Conservation (phyloP, 345 rosid species). For the Eucalyptus cladocalyx region DNA sequence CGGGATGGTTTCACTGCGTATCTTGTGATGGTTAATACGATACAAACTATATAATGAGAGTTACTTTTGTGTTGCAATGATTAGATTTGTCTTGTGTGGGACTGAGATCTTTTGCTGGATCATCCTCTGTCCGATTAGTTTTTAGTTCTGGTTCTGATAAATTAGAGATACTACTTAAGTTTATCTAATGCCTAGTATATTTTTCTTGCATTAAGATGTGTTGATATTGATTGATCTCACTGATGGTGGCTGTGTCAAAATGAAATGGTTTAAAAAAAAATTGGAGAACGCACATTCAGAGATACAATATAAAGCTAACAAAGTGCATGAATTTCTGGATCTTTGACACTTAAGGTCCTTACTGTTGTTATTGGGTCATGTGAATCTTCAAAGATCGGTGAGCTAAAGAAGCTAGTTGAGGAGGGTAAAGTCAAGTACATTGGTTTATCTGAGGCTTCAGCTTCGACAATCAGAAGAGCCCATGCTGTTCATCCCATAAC, state of each 20-base stretch:
- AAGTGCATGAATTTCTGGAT: not conserved
- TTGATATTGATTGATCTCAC: not conserved
- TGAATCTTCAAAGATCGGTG: not conserved
- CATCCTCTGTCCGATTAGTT: not conserved
- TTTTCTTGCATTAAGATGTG: not conserved
- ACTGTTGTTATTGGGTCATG: not conserved
- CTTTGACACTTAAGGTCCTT: not conserved
- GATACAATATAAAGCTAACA: not conserved
- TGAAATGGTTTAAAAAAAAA: conserved; percentile 35
- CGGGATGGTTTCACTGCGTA: not conserved
- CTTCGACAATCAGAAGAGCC: conserved; percentile 73
- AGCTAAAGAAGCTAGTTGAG: not conserved
- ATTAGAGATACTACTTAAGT: not conserved
- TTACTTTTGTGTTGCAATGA: not conserved
- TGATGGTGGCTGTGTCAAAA: not conserved
- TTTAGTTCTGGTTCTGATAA: not conserved
- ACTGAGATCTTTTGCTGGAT: not conserved
- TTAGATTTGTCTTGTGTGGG: not conserved
- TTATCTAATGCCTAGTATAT: not conserved
- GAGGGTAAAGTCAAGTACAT: conserved; percentile 73
- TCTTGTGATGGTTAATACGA: not conserved
- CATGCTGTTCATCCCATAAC: conserved; percentile 72
- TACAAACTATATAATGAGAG: not conserved
- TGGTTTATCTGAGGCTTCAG: conserved; percentile 69
- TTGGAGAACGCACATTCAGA: conserved; percentile 68